phyloP scores from a whole-genome alignment of 2,329 filamentous ascomycete genomes.

The Karstenula rhodostoma region DNA sequence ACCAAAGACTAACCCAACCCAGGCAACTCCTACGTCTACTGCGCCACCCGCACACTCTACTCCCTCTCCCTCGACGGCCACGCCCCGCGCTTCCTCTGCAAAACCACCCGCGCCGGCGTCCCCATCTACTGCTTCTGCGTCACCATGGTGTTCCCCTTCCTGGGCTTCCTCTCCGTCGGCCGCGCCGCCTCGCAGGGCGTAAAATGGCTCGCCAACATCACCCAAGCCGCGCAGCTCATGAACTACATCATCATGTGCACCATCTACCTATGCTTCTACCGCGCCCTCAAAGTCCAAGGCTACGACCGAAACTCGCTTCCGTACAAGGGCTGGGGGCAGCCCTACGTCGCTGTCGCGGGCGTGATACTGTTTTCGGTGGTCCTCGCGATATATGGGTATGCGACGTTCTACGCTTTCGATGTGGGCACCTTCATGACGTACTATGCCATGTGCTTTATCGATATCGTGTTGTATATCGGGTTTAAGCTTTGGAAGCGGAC shows the following conservation, averaged over 20 bases:
- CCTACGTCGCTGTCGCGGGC: constrained; percentile 19
- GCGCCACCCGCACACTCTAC: constrained; percentile 58
- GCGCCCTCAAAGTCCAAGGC: constrained; percentile 18
- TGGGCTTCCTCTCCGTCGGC: constrained; percentile 76
- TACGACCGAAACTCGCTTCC: constrained; percentile 16
- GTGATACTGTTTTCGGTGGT: constrained; percentile 14
- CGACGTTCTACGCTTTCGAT: constrained; percentile 22
- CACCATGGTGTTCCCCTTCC: constrained; percentile 70
- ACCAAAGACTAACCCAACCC: background rate
- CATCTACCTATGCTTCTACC: constrained; percentile 23
- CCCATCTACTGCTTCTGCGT: constrained; percentile 73
- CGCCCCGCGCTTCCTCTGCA: constrained; percentile 61
- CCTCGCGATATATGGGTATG: constrained; percentile 20
- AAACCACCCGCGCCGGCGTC: constrained; percentile 66
- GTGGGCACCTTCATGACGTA: constrained; percentile 57
- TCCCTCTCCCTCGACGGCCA: constrained; percentile 58
- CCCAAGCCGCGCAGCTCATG: constrained; percentile 20
- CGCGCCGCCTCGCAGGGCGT: constrained; percentile 70
- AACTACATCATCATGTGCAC: constrained; percentile 24
- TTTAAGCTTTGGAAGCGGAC: constrained; percentile 70
- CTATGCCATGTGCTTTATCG: constrained; percentile 31
- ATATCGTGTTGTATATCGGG: constrained; percentile 54
- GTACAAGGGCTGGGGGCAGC: constrained; percentile 22
- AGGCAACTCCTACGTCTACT: constrained; percentile 51
- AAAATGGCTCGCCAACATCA: constrained; percentile 58